Percentiles rank a stretch among this genome's conserved stretches.
phyloP scores from a whole-genome alignment of 768 basidiomycete species.

The Leccinum barrowsii region DNA sequence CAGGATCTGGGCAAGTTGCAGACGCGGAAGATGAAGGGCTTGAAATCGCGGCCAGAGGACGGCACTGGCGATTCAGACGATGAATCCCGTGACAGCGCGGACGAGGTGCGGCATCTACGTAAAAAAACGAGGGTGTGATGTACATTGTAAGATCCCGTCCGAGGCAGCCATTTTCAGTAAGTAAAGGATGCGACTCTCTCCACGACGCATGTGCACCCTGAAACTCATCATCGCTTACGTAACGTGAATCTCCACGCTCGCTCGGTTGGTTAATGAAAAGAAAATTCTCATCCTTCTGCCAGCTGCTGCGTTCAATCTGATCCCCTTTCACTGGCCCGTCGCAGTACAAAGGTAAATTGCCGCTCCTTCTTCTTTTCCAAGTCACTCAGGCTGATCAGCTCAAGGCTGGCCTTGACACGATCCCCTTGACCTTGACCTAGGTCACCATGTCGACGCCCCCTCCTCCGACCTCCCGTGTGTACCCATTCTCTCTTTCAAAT shows the following conservation, averaged over 20 bases:
- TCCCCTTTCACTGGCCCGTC: not conserved
- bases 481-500: not conserved
- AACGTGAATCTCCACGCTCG: conserved; percentile 11
- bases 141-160: not conserved
- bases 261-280: not conserved
- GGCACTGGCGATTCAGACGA: not conserved
- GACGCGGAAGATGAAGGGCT: conserved; percentile 94
- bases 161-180: not conserved
- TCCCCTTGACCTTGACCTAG: not conserved
- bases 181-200: not conserved
- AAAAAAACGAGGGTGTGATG: conserved; percentile 17
- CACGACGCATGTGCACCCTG: not conserved
- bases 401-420: conserved; percentile 1
- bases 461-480: conserved; percentile 2
- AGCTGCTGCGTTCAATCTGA: not conserved
- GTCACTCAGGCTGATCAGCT: not conserved
- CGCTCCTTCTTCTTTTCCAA: not conserved
- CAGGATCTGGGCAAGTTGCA: conserved; percentile 88
- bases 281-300: conserved; percentile 22
- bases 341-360: conserved; percentile 1
- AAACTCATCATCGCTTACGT: conserved; percentile 13
- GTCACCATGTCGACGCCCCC: conserved; percentile 3
- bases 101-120: conserved; percentile 15
- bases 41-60: conserved; percentile 44
- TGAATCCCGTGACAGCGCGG: conserved; percentile 12